Evolutionary conservation across 805 yeast species (phyloP).

Genomic region (Candida vartiovaarae): DNA sequence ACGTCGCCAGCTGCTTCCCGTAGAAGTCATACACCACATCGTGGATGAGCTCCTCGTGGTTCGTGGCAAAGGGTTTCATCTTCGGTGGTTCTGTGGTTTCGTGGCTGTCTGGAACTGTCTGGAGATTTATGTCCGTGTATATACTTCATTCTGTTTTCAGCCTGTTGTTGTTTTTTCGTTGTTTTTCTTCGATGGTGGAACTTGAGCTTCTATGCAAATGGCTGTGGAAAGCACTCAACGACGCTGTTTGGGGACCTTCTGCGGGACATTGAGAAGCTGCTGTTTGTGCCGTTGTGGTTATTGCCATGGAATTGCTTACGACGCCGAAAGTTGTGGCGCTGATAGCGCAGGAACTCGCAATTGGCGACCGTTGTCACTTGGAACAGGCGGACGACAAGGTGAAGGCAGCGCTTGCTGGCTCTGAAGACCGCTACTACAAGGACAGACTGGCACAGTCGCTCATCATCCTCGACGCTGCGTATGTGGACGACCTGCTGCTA

Average conservation of each 20-base stretch:
- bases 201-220: too few species aligned
- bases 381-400: conserved; percentile 4
- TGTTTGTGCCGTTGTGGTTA: too few species aligned
- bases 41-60: conserved; percentile 89
- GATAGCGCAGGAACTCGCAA: conserved; percentile 11
- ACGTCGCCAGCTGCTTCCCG: conserved; percentile 88
- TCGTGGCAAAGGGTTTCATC: conserved; percentile 74
- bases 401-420: conserved; percentile 2
- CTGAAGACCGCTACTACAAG: conserved; percentile 10
- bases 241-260: too few species aligned
- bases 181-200: too few species aligned
- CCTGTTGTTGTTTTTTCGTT: too few species aligned
- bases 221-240: too few species aligned
- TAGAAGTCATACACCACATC: conserved; percentile 90
- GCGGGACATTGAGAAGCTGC: too few species aligned
- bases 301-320: conserved; percentile 1
- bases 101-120: background rate
- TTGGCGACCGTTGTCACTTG: conserved; percentile 18
- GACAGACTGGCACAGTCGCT: conserved; percentile 8
- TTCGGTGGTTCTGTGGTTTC: background rate
- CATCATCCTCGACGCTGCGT: conserved; percentile 12
- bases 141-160: too few species aligned
- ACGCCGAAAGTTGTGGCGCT: conserved; percentile 4
- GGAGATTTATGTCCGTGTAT: background rate
- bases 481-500: conserved; percentile 11